A percentile compares a stretch with the other conserved stretches of the same genome.
Evolutionary conservation across 2,329 filamentous ascomycete genomes (phyloP).

Genomic region (Ophiocordyceps camponoti-rufipedis): DNA sequence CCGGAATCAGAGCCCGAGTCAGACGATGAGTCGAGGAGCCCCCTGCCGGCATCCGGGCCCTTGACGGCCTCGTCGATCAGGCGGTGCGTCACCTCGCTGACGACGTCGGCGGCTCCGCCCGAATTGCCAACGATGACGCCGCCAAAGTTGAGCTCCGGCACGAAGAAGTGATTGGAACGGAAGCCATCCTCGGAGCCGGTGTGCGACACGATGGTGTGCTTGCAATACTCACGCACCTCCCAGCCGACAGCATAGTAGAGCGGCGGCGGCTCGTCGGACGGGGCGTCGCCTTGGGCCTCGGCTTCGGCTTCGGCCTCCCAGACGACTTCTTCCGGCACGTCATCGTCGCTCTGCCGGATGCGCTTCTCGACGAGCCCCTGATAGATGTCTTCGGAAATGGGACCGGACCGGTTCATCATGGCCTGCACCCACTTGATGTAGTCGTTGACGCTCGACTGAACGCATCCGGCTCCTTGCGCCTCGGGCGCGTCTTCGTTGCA

Average conservation of each 20-base stretch:
- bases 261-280: background rate
- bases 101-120: conserved; percentile 3
- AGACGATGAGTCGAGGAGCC: background rate
- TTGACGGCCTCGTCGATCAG: conserved; percentile 6
- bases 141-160: conserved; percentile 10
- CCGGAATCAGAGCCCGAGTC: background rate
- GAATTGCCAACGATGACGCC: conserved; percentile 10
- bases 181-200: conserved; percentile 9
- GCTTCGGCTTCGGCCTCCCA: background rate
- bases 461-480: conserved; percentile 11
- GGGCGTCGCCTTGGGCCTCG: background rate
- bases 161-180: conserved; percentile 9
- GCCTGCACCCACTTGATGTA: conserved; percentile 12
- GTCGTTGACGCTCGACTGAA: conserved; percentile 11
- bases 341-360: conserved; percentile 2
- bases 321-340: background rate
- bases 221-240: conserved; percentile 7
- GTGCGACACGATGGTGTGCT: conserved; percentile 8
- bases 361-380: conserved; percentile 7
- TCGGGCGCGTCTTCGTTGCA: conserved; percentile 6
- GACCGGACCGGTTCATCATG: conserved; percentile 7
- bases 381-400: conserved; percentile 8
- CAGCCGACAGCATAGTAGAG: conserved; percentile 8
- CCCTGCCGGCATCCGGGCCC: background rate
- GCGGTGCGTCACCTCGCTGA: conserved; percentile 5